Base-by-base conservation (phyloP, 768 basidiomycete genomes). In the Naematelia aurantialba region DNA sequence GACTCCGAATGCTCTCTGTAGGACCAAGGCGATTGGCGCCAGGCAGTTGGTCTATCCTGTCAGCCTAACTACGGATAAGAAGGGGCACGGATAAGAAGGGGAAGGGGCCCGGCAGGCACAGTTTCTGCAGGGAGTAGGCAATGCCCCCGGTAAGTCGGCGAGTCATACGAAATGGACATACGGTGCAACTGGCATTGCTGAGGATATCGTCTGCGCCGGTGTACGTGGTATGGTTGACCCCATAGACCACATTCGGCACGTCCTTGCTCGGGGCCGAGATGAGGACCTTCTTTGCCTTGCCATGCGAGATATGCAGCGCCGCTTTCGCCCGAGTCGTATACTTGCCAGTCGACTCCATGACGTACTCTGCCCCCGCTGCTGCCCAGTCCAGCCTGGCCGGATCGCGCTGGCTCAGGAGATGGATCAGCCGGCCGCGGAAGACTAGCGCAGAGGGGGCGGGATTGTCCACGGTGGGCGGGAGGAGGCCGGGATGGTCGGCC, bases 271-370 rank as follows among this genome's bases (percentile, higher is more conserved):
- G 78, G 4, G 78, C 78, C 13, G 73, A 75, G 55, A 78, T 78
- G 56, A 78, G 52, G n/a, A 78, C 76, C 49, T 68, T 70, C 54
- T 74, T 76, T 14, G 72, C 77, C 5, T 61, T 66, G 10, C 74
- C 76, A 12, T 52, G 31, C 14, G 56, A 51, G 61, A 77, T 68
- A 56, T 76, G 78, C 45, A 66, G 57, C 3, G 58, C 51, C 4
- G 76, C 77, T 17, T 58, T 44, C 12, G 69, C 74, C 4, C 60
- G 58, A 2, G 74, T 75, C 12, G 65, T 61, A 54, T 71, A 62
- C 60, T 77, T 77, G 14, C 77, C 77, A 12, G 77, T 78, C 8
- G 63, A 66, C 49, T 78, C 76, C 55, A 77, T 56, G 53, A 77
- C 60, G 51, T 74, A 74, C 25, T 78, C 75, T 12, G 71, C 77